Conservation (phyloP, 805 yeast genomes). For the Nematodospora valgi region DNA sequence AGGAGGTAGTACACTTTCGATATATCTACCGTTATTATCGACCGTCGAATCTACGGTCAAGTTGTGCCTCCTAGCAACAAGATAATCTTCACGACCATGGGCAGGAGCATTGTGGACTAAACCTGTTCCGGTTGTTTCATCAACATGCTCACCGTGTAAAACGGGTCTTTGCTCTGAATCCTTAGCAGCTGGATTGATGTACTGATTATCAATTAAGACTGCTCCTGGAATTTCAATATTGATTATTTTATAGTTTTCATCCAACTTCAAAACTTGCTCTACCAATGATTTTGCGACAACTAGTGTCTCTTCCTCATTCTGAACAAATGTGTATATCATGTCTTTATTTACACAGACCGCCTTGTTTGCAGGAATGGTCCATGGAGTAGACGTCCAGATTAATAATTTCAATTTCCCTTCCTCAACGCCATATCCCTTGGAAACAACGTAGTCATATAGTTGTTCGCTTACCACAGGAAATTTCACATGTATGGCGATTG, state of each 20-base stretch:
- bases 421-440: not conserved
- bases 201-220: slow-evolving; percentile 31
- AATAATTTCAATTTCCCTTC: slow-evolving; percentile 24
- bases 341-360: slow-evolving; percentile 72
- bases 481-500: slow-evolving; percentile 65
- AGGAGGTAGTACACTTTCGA: slow-evolving; percentile 46
- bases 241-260: slow-evolving; percentile 13
- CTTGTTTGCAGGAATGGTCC: slow-evolving; percentile 89
- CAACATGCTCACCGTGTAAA: slow-evolving; percentile 78
- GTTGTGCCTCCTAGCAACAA: slow-evolving; percentile 56
- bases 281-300: slow-evolving; percentile 57
- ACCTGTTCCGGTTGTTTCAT: slow-evolving; percentile 84
- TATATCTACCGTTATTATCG: slow-evolving; percentile 67
- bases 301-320: slow-evolving; percentile 37
- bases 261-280: slow-evolving; percentile 31
- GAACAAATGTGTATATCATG: slow-evolving; percentile 52
- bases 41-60: slow-evolving; percentile 74
- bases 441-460: slow-evolving; percentile 1
- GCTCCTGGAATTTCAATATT: slow-evolving; percentile 19
- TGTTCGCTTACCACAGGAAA: slow-evolving; percentile 44
- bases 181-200: slow-evolving; percentile 23
- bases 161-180: slow-evolving; percentile 47
- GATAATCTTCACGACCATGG: slow-evolving; percentile 92
- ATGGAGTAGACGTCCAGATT: slow-evolving; percentile 98
- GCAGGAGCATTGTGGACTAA: slow-evolving; percentile 97